Base-by-base conservation (phyloP, 768 basidiomycete genomes). In the Terana coerulea region DNA sequence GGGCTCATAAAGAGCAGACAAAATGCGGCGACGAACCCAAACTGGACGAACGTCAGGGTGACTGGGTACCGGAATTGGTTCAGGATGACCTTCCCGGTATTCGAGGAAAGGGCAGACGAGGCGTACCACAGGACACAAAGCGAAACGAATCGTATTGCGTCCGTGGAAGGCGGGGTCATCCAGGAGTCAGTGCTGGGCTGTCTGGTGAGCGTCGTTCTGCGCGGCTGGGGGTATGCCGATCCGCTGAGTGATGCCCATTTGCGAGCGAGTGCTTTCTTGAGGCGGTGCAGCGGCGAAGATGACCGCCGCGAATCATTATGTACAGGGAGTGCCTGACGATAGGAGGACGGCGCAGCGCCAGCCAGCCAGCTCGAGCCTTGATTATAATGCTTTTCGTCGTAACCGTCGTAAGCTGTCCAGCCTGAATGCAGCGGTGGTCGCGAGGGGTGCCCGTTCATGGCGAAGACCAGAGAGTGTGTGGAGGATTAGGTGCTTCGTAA, bases 41-140 rank as follows among this genome's bases (percentile, higher is more conserved):
- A 99, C 66, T 99, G 97, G 62, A 99, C 79, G 64, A 99, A 91
- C 33, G 97, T 99, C 64, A 99, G 83, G 55, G 97, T 98, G 64
- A 99, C 81, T 4, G 97, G 97, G 70, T 90, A 98, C 47, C 84
- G 81, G 70, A 98, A 99, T 60, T 88, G 86, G 59, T 77, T 94
- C 60, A 99, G 77, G 69, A 99, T 95, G 39, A 87, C 80, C 67
- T 99, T 99, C 51, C 95, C 97, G 1, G 95, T 98, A 64, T 98
- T 98, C 35, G 92, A 95, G 2, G 93, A 94, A 45, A 98, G 69
- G 5, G 94, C 97, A 3, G 87, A 84, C 37, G 37, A 39, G 14
- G 84, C 78, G 70, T 99, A 99, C 97, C 97, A 99, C 19, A 98
- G 75, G 15, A 74, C 70, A 65, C 97, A 99, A 29, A 95, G 76